Base-by-base conservation (phyloP, 495 filamentous ascomycete species). In the Aspergillus ellipticus region DNA sequence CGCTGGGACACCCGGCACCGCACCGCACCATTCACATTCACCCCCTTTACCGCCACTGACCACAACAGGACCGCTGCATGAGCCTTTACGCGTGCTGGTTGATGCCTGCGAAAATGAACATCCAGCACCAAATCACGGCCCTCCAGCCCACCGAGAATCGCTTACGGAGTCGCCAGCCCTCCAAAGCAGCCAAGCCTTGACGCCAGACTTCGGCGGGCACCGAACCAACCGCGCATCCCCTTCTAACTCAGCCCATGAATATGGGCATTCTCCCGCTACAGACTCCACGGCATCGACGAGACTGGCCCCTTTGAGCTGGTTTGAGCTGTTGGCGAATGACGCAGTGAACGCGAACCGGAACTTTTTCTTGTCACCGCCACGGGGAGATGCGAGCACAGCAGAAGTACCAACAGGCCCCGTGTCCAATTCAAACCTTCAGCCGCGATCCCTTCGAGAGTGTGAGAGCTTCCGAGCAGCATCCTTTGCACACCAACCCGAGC, bases 381-480 rank as follows among this genome's bases (percentile, higher is more conserved):
- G 26, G 39, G 20, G 37, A 29, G 37, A 29, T 20, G 21, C 21
- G 2, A 9, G 24, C 21, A 11, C 22, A 37, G 29, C 17, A 45
- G 37, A 45, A 7, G 7, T 19, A 9, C 17, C 39, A n/a, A 41
- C 17, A 19, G 21, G 5, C 15, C 7, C 9, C 37, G 5, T 53
- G n/a, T 42, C 24, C 0, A 17, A 19, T 7, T 19, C 22, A 7
- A 53, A 53, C n/a, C 21, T 53, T 2, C 59, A 33, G 37, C 67
- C 67, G 3, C 61, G 61, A 10, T 63, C 53, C 3, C 45, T 49
- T 8, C 48, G 65, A 31, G 59, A 70, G 22, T 56, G 52, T 15
- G 55, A 70, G 39, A 70, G 67, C 52, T 70, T 67, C 31, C 51
- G 66, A 35, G 67, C 67, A 16, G 67, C 67, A 0, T 56, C 67